These are phyloP conservation scores for Umbellularia californica DNA, from an alignment of 164 flowering plant genomes.

Conservation along the genomic window DNA sequence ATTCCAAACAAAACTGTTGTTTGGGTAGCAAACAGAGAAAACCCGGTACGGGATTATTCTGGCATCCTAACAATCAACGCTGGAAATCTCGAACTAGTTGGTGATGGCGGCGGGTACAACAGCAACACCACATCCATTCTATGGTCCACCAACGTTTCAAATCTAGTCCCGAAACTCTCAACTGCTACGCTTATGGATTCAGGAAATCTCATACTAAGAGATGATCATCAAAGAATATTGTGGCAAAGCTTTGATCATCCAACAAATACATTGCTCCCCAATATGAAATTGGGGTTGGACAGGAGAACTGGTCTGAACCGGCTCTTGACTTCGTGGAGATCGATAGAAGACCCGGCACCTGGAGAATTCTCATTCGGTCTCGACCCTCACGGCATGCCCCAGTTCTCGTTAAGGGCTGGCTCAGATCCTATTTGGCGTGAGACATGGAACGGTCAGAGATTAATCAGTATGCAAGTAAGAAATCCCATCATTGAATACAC, in stretches of 20 bases:
- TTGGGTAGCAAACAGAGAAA: conserved; percentile 63
- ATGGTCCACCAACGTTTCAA: not conserved
- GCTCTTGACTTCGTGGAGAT: conserved; percentile 31
- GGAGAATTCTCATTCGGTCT: conserved; percentile 34
- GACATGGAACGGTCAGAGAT: not conserved
- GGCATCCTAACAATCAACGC: conserved; percentile 24
- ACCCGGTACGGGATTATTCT: conserved; percentile 34
- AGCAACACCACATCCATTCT: not conserved
- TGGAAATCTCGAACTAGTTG: conserved; percentile 23
- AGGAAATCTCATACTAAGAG: conserved; percentile 43
- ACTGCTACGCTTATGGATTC: conserved; percentile 31
- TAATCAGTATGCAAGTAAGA: no score
- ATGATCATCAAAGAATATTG: not conserved
- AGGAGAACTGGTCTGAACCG: conserved; percentile 11
- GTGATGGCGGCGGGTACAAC: no score
- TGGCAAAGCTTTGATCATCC: conserved; percentile 13
- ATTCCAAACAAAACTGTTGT: conserved; percentile 19
- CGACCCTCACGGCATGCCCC: conserved; percentile 32
- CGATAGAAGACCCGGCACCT: conserved; percentile 29
- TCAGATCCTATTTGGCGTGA: conserved; percentile 25
- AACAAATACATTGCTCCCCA: conserved; percentile 26
- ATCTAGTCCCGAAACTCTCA: not conserved
- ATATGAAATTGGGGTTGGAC: conserved; percentile 28
- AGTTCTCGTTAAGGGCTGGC: conserved; percentile 17
- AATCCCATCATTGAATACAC: not conserved